A percentile compares a stretch with the other conserved stretches of the same genome.
Conservation (phyloP, 2,329 filamentous ascomycete species). For the Chaetothyriales sp. region DNA sequence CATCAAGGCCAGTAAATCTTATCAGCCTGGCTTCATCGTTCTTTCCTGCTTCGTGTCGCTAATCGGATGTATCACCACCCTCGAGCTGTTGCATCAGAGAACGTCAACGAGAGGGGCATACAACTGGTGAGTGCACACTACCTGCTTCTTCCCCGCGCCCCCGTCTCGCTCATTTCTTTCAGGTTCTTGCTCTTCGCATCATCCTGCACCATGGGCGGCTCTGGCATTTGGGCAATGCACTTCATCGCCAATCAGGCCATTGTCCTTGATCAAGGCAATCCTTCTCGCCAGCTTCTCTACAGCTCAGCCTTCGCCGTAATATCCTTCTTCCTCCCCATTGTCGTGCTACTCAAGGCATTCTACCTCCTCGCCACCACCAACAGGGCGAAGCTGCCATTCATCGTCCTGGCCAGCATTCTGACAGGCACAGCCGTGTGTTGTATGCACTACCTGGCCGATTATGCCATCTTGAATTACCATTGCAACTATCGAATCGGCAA, state of each 20-base stretch:
- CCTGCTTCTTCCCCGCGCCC: not conserved
- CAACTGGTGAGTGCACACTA: constrained; percentile 54
- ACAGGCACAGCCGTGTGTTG: constrained; percentile 64
- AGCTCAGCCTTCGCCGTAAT: constrained; percentile 56
- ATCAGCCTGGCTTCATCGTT: constrained; percentile 50
- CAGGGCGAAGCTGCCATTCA: constrained; percentile 43
- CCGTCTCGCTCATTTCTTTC: not conserved
- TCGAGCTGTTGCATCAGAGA: constrained; percentile 67
- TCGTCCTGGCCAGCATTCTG: constrained; percentile 51
- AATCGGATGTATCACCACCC: constrained; percentile 61
- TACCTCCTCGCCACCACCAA: constrained; percentile 51
- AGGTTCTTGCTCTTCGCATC: constrained; percentile 52
- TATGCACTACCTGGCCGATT: constrained; percentile 83
- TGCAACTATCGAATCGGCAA: constrained; percentile 47
- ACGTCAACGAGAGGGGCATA: constrained; percentile 54
- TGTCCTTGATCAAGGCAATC: constrained; percentile 49
- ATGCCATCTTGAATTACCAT: constrained; percentile 63
- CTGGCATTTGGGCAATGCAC: constrained; percentile 68
- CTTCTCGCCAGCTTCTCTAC: constrained; percentile 58
- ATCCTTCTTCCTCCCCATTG: constrained; percentile 67
- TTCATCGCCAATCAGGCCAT: constrained; percentile 75
- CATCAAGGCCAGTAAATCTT: constrained; percentile 18
- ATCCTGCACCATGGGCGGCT: constrained; percentile 58
- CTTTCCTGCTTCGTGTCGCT: constrained; percentile 59
- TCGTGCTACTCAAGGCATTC: constrained; percentile 61